Conservation (phyloP, 768 basidiomycete genomes). For the Tephrocybe sp. region DNA sequence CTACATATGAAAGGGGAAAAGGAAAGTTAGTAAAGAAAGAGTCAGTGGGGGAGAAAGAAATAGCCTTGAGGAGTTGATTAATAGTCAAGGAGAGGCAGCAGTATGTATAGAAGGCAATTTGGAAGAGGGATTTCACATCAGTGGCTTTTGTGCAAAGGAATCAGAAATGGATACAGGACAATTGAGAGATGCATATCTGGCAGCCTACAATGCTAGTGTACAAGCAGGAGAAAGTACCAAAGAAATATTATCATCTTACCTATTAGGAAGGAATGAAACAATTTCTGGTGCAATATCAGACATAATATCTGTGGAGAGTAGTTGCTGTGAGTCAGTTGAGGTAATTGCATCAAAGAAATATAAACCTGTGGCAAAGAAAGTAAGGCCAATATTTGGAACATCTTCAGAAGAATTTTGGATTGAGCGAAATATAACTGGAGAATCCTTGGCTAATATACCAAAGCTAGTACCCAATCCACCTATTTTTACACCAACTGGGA, state of each 20-base stretch:
- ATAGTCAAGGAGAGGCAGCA: neutral
- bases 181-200: neutral
- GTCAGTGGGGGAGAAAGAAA: no score
- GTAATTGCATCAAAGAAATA: slow-evolving; percentile 12
- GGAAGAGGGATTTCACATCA: neutral
- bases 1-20: slow-evolving; percentile 10
- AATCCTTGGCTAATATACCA: slow-evolving; percentile 18
- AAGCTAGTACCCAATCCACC: slow-evolving; percentile 12
- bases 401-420: slow-evolving; percentile 20
- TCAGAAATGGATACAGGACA: neutral
- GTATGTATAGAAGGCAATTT: neutral
- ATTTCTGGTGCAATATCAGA: neutral
- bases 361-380: slow-evolving; percentile 19
- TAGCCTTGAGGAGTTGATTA: neutral
- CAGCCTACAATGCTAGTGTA: neutral
- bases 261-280: neutral
- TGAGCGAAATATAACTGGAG: slow-evolving; percentile 16
- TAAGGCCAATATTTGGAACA: slow-evolving; percentile 12
- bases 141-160: neutral
- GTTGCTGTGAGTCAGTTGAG: slow-evolving; percentile 3
- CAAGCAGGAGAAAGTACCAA: neutral
- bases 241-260: neutral
- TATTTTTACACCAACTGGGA: slow-evolving; percentile 14
- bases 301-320: neutral
- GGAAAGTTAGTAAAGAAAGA: no score